A percentile compares a stretch with the other conserved stretches of the same genome.
Evolutionary conservation across 805 yeast species (phyloP).

Genomic region (Suhomyces canberraensis): DNA sequence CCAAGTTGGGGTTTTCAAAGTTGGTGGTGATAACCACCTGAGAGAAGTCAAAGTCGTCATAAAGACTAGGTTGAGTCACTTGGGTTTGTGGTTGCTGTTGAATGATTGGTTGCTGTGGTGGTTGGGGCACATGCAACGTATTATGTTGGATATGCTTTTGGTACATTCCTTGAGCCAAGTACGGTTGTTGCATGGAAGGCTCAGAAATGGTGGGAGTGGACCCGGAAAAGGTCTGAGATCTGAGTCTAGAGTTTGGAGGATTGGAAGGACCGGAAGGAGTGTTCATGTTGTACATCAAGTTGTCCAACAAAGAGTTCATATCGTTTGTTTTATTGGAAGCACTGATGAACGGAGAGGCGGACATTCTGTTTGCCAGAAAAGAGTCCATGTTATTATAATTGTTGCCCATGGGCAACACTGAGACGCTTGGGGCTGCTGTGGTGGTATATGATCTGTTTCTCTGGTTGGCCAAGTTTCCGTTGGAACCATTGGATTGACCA

Average conservation of each 20-base stretch:
- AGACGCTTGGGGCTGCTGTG: slow-evolving; percentile 26
- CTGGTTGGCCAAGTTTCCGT: background rate
- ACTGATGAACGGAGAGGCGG: slow-evolving; percentile 23
- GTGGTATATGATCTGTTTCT: slow-evolving; percentile 53
- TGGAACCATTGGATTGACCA: slow-evolving; percentile 1
- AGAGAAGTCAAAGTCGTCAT: slow-evolving; percentile 60
- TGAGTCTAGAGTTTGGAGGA: slow-evolving; percentile 22
- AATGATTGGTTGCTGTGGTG: background rate
- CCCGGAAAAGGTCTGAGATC: slow-evolving; percentile 43
- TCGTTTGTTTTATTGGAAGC: slow-evolving; percentile 22
- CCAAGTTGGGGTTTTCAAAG: slow-evolving; percentile 63
- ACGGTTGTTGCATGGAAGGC: slow-evolving; percentile 8
- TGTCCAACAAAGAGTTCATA: slow-evolving; percentile 29
- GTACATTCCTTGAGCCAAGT: slow-evolving; percentile 2
- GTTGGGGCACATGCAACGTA: slow-evolving; percentile 5
- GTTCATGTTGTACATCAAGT: slow-evolving; percentile 24
- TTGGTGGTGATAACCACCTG: slow-evolving; percentile 64
- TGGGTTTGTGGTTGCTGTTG: slow-evolving; percentile 3
- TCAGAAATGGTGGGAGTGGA: slow-evolving; percentile 24
- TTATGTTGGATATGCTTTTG: slow-evolving; percentile 13
- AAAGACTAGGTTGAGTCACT: slow-evolving; percentile 7
- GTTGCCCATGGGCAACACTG: slow-evolving; percentile 10
- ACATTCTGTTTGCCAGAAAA: slow-evolving; percentile 15
- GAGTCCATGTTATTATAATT: slow-evolving; percentile 8
- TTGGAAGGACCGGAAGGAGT: slow-evolving; percentile 6